Conservation (phyloP, 352 stramenopile species). For the Globisporangium recalcitrans region DNA sequence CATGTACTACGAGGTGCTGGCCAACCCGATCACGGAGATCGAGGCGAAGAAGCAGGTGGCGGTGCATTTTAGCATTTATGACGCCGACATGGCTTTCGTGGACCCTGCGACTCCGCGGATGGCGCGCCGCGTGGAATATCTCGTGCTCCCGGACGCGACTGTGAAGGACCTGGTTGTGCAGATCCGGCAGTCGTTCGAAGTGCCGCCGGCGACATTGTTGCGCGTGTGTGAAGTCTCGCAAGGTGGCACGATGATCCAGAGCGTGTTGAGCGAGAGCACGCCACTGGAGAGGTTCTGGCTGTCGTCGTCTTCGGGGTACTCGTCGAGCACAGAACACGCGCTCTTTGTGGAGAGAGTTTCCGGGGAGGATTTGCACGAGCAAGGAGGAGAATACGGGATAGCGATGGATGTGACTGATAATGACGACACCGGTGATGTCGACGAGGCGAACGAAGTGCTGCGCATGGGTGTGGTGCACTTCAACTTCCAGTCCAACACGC, state of each 20-base stretch:
- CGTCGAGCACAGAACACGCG: slow-evolving; percentile 27
- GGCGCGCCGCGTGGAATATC: slow-evolving; percentile 49
- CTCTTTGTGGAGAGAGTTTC: slow-evolving; percentile 60
- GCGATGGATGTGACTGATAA: slow-evolving; percentile 1
- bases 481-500: slow-evolving; percentile 47
- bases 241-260: slow-evolving; percentile 46
- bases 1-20: slow-evolving; percentile 72
- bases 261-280: slow-evolving; percentile 32
- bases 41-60: slow-evolving; percentile 79
- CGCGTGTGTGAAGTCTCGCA: slow-evolving; percentile 63
- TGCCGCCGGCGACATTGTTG: slow-evolving; percentile 33
- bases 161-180: slow-evolving; percentile 47
- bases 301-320: slow-evolving; percentile 19
- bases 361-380: slow-evolving; percentile 14
- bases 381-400: background rate
- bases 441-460: slow-evolving; percentile 31
- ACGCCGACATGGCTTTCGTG: slow-evolving; percentile 45
- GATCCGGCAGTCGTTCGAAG: slow-evolving; percentile 37
- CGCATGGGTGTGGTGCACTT: slow-evolving; percentile 71
- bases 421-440: background rate
- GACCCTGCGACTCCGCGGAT: slow-evolving; percentile 27
- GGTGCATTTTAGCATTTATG: slow-evolving; percentile 76
- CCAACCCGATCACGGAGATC: slow-evolving; percentile 77
- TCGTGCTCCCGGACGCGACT: slow-evolving; percentile 49
- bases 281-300: slow-evolving; percentile 51